phyloP scores from a whole-genome alignment of 176 grass and related monocot genomes.

The Avena insularis region DNA sequence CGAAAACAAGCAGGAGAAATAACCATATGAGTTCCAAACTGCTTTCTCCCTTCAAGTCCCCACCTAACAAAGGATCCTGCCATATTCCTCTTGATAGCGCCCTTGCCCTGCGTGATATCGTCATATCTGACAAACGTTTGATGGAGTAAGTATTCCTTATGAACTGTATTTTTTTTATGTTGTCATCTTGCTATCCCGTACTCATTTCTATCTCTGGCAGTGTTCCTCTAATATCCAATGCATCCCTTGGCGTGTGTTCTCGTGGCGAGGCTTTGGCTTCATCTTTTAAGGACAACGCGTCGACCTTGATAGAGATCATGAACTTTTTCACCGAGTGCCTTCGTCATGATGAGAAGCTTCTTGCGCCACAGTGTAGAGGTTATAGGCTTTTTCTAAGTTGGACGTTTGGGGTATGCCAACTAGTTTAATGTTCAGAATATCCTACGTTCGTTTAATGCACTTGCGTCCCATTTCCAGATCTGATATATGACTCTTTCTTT shows the following conservation, averaged over 20 bases:
- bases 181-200: not conserved
- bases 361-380: not conserved
- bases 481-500: too few relatives aligned
- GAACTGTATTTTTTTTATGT: not conserved
- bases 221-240: not conserved
- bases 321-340: not conserved
- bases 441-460: too few relatives aligned
- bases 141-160: not conserved
- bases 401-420: not conserved
- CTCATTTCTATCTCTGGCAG: not conserved
- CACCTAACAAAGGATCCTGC: not conserved
- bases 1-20: not conserved
- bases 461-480: too few relatives aligned
- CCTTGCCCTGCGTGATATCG: not conserved
- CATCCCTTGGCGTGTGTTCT: not conserved
- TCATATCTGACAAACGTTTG: not conserved
- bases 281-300: not conserved
- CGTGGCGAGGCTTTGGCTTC: not conserved
- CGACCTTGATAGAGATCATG: not conserved
- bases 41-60: not conserved
- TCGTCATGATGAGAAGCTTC: not conserved
- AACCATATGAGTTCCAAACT: not conserved
- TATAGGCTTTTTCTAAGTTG: not conserved
- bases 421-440: not conserved
- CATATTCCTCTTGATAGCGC: not conserved